Conservation (phyloP, 305 asterid species). For the Fraxinus greggii region DNA sequence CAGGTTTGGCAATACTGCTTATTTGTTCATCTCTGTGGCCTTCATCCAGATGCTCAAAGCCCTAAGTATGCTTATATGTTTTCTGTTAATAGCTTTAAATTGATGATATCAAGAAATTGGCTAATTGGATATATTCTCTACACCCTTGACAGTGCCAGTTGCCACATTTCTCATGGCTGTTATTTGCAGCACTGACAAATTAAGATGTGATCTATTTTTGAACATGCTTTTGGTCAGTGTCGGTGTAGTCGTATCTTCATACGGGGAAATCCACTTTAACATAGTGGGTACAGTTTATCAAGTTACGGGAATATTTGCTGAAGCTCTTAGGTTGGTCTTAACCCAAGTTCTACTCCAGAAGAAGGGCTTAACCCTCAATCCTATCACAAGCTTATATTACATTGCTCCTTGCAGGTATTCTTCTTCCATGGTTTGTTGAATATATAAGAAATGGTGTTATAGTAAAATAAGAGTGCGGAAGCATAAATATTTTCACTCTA, state of each 20-base stretch:
- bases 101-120: conserved; percentile 21
- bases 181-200: conserved; percentile 86
- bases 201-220: conserved; percentile 81
- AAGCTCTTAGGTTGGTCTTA: conserved; percentile 92
- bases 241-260: conserved; percentile 93
- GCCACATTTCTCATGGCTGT: conserved; percentile 96
- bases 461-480: not conserved
- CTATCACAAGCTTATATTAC: conserved; percentile 91
- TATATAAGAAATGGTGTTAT: not conserved
- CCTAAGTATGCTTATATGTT: conserved; percentile 60
- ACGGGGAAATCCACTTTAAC: conserved; percentile 96
- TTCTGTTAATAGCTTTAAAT: conserved; percentile 18
- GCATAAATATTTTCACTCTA: not conserved
- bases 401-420: conserved; percentile 99
- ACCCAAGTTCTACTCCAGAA: conserved; percentile 99
- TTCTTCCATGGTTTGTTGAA: conserved; percentile 25
- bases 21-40: conserved; percentile 87
- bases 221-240: conserved; percentile 93
- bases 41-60: conserved; percentile 99
- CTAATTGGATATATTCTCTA: conserved; percentile 34
- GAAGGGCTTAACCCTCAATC: conserved; percentile 92
- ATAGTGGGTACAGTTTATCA: conserved; percentile 93
- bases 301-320: conserved; percentile 94
- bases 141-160: conserved; percentile 85
- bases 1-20: conserved; percentile 95